These are phyloP conservation scores for Leucogyrophana mollusca DNA, from an alignment of 768 basidiomycete species.

Conservation along the genomic window DNA sequence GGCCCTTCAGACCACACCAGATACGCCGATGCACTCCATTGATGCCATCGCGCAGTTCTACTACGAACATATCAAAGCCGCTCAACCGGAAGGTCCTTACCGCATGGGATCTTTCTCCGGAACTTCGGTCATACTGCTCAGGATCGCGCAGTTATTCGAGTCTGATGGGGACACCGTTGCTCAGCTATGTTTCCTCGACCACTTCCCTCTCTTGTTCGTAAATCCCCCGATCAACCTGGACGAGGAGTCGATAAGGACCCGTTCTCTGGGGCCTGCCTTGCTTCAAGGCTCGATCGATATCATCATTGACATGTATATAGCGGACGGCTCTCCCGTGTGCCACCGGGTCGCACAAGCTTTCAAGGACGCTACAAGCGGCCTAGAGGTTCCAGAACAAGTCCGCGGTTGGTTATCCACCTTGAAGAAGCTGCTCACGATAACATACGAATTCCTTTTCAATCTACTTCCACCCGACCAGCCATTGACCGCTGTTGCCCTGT, in stretches of 20 bases:
- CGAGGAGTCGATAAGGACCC: neutral
- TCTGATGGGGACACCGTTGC: neutral
- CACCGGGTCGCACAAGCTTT: too few species aligned
- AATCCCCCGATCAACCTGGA: neutral
- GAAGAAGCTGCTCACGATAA: neutral
- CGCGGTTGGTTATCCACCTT: neutral
- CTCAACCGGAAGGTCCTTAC: constrained; percentile 17
- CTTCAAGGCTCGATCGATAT: neutral
- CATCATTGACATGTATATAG: neutral
- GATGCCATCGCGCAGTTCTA: constrained; percentile 12
- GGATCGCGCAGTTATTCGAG: neutral
- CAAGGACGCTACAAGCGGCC: neutral
- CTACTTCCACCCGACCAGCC: neutral
- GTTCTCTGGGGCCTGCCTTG: neutral
- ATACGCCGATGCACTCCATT: constrained; percentile 14
- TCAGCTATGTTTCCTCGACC: neutral
- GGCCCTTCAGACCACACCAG: constrained; percentile 10
- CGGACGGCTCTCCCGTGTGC: too few species aligned
- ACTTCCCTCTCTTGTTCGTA: constrained; percentile 2
- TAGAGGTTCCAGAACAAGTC: neutral
- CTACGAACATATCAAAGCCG: constrained; percentile 14
- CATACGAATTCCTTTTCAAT: neutral
- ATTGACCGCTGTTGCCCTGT: too few species aligned
- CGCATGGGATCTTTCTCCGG: constrained; percentile 15
- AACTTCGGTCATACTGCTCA: neutral